Conservation (phyloP, 1,284 basidiomycete genomes). For the Trametes hirsuta region DNA sequence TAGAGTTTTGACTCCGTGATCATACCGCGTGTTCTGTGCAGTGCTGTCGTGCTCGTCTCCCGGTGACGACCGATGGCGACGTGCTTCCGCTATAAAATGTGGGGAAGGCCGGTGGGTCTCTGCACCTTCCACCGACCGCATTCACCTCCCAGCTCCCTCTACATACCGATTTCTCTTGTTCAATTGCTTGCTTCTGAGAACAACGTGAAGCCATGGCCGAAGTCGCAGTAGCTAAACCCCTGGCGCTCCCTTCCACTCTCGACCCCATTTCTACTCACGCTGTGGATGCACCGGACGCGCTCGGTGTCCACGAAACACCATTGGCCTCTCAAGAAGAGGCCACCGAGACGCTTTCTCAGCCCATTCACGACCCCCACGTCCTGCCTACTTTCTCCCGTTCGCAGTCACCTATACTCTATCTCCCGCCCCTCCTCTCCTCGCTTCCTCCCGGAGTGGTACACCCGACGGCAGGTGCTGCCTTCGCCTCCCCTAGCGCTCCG, state of each 20-base stretch:
- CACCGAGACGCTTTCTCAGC: not conserved
- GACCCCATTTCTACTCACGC: not conserved
- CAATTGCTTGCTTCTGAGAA: not conserved
- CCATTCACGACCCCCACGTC: slow-evolving; percentile 56
- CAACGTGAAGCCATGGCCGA: slow-evolving; percentile 15
- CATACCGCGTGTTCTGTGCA: not conserved
- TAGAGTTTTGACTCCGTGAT: slow-evolving; percentile 9
- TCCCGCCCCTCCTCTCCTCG: slow-evolving; percentile 80
- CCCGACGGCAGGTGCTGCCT: slow-evolving; percentile 25
- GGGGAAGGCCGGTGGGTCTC: not conserved
- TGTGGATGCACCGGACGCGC: not conserved
- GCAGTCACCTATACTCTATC: slow-evolving; percentile 64
- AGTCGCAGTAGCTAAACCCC: slow-evolving; percentile 19
- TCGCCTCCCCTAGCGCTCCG: slow-evolving; percentile 35
- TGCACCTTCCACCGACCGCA: not conserved
- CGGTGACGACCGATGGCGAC: slow-evolving; percentile 15
- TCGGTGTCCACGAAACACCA: not conserved
- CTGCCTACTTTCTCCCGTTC: slow-evolving; percentile 56
- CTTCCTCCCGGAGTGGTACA: slow-evolving; percentile 47
- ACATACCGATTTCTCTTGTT: not conserved
- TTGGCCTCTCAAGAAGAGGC: slow-evolving; percentile 12
- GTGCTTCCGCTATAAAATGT: slow-evolving; percentile 4
- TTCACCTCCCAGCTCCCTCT: not conserved
- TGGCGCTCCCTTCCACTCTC: slow-evolving; percentile 1
- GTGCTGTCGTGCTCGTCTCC: slow-evolving; percentile 9